phyloP scores from a whole-genome alignment of 1,284 basidiomycete genomes.

The Rhodotorula sp. region DNA sequence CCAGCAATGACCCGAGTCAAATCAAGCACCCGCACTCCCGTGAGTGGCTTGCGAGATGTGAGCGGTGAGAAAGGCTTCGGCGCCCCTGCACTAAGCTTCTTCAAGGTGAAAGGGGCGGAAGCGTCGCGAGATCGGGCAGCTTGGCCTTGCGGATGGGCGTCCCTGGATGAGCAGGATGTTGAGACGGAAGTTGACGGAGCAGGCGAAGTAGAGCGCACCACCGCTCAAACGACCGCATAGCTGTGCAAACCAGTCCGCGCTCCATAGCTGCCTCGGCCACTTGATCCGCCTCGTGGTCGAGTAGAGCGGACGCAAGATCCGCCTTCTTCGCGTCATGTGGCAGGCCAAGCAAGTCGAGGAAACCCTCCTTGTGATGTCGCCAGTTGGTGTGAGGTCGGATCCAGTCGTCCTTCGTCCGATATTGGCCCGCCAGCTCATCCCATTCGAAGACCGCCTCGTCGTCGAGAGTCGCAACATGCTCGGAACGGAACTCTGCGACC shows the following conservation, averaged over 20 bases:
- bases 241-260: not conserved
- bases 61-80: no score
- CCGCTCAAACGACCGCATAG: no score
- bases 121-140: not conserved
- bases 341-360: slow-evolving; percentile 53
- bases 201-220: no score
- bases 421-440: slow-evolving; percentile 59
- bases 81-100: no score
- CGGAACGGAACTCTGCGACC: slow-evolving; percentile 57
- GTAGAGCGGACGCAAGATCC: slow-evolving; percentile 53
- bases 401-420: slow-evolving; percentile 55
- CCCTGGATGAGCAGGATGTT: not conserved
- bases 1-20: slow-evolving; percentile 62
- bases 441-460: slow-evolving; percentile 46
- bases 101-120: not conserved
- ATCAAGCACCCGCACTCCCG: slow-evolving; percentile 59
- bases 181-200: no score
- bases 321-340: slow-evolving; percentile 49
- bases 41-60: slow-evolving; percentile 49
- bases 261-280: slow-evolving; percentile 51
- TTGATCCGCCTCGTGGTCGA: slow-evolving; percentile 54
- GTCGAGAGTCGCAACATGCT: slow-evolving; percentile 42
- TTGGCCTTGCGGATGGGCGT: slow-evolving; percentile 10
- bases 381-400: slow-evolving; percentile 65
- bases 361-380: slow-evolving; percentile 58